These are phyloP conservation scores for Pyropia haitanensis DNA, from an alignment of 23 red algal species.

Conservation along the genomic window DNA sequence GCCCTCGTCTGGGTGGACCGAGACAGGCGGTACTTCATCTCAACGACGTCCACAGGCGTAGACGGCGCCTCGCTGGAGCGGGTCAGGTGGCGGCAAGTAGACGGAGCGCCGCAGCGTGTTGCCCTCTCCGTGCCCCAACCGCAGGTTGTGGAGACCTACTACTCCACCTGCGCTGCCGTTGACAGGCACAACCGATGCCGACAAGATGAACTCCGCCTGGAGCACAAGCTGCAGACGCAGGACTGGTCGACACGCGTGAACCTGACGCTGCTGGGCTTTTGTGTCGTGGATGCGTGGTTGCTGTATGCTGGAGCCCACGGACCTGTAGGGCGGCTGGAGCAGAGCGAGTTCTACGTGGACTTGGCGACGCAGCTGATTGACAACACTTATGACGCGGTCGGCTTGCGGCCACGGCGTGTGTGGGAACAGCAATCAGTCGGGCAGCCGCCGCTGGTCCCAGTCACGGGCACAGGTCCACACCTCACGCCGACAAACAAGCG, in stretches of 20 bases:
- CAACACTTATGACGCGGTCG: not conserved
- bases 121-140: not conserved
- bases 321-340: constrained; percentile 2
- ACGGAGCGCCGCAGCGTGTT: not conserved
- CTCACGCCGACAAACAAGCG: not conserved
- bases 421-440: not conserved
- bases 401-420: not conserved
- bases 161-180: constrained; percentile 6
- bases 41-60: not conserved
- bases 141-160: constrained; percentile 13
- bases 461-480: not conserved
- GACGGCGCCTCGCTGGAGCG: not conserved
- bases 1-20: constrained; percentile 25
- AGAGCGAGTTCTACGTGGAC: constrained; percentile 1
- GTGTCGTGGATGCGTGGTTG: constrained; percentile 10
- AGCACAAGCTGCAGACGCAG: constrained; percentile 11
- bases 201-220: constrained; percentile 8
- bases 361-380: constrained; percentile 8
- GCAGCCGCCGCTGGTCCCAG: not conserved
- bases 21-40: constrained; percentile 12
- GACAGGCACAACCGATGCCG: constrained; percentile 22
- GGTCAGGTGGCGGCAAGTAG: not conserved
- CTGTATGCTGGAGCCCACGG: not conserved
- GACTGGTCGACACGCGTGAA: constrained; percentile 6
- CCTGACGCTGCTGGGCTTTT: not conserved